These are phyloP conservation scores for Claviceps pusilla DNA, from an alignment of 2,329 filamentous ascomycete species.

Conservation along the genomic window DNA sequence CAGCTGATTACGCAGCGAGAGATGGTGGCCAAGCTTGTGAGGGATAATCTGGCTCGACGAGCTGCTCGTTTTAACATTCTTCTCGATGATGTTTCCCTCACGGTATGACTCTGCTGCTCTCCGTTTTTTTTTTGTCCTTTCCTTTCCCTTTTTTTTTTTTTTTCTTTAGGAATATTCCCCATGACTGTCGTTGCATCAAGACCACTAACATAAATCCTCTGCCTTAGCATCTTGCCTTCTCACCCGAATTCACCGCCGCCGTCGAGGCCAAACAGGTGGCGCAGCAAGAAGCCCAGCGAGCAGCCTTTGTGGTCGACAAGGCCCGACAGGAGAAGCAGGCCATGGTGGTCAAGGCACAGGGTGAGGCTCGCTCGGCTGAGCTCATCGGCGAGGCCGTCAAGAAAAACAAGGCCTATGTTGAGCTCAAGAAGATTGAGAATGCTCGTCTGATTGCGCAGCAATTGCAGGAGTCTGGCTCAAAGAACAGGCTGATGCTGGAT, in stretches of 20 bases:
- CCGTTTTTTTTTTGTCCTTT: not conserved
- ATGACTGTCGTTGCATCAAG: not conserved
- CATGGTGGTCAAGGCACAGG: conserved; percentile 94
- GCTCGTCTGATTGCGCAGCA: conserved; percentile 77
- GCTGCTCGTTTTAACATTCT: conserved; percentile 95
- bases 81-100: conserved; percentile 91
- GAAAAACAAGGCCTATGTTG: conserved; percentile 94
- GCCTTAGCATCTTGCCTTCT: conserved; percentile 52
- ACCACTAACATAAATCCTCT: not conserved
- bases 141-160: not conserved
- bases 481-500: conserved; percentile 90
- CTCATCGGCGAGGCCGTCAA: conserved; percentile 98
- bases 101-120: conserved; percentile 41
- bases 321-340: conserved; percentile 98
- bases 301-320: conserved; percentile 96
- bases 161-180: not conserved
- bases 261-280: conserved; percentile 62
- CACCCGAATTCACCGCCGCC: conserved; percentile 57
- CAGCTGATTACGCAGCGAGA: conserved; percentile 98
- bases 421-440: conserved; percentile 96
- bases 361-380: conserved; percentile 95
- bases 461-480: conserved; percentile 69
- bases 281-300: conserved; percentile 88
- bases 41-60: conserved; percentile 81
- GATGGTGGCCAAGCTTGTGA: conserved; percentile 79